These are phyloP conservation scores for Ganoderma multipileum DNA, from an alignment of 1,284 basidiomycete species.

Conservation along the genomic window DNA sequence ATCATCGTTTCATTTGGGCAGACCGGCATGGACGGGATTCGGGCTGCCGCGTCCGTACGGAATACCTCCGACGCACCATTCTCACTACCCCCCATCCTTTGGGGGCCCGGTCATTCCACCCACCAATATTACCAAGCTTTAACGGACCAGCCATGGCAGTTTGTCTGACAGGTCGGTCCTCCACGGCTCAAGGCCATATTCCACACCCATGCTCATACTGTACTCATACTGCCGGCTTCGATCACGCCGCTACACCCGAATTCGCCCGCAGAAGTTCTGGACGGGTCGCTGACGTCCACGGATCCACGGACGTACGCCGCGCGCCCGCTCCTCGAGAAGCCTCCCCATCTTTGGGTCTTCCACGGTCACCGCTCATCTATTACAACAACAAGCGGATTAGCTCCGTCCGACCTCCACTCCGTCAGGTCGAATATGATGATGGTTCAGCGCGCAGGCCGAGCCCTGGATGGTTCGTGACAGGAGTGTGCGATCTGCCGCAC, in stretches of 20 bases:
- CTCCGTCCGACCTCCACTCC: not conserved
- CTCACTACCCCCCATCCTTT: constrained; percentile 15
- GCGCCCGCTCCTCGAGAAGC: not conserved
- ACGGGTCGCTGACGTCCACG: constrained; percentile 1
- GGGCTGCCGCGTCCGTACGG: constrained; percentile 24
- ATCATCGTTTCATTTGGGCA: constrained; percentile 16
- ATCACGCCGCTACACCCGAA: not conserved
- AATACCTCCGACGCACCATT: constrained; percentile 16
- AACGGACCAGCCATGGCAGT: not conserved
- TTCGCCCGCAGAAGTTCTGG: not conserved
- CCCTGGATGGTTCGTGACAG: not conserved
- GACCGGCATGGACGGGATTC: constrained; percentile 25
- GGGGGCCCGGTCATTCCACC: constrained; percentile 20
- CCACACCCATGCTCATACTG: not conserved
- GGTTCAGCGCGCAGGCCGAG: not conserved
- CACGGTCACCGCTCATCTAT: constrained; percentile 2
- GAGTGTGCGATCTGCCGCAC: not conserved
- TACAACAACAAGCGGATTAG: not conserved
- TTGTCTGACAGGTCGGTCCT: not conserved
- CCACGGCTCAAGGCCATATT: not conserved
- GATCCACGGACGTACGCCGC: not conserved
- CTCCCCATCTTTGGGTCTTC: not conserved
- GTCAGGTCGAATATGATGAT: not conserved
- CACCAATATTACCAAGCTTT: constrained; percentile 29
- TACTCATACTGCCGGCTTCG: not conserved